A percentile compares a stretch with the other conserved stretches of the same genome.
Conservation (phyloP, 2,329 filamentous ascomycete species). For the Botryotinia narcissicola region DNA sequence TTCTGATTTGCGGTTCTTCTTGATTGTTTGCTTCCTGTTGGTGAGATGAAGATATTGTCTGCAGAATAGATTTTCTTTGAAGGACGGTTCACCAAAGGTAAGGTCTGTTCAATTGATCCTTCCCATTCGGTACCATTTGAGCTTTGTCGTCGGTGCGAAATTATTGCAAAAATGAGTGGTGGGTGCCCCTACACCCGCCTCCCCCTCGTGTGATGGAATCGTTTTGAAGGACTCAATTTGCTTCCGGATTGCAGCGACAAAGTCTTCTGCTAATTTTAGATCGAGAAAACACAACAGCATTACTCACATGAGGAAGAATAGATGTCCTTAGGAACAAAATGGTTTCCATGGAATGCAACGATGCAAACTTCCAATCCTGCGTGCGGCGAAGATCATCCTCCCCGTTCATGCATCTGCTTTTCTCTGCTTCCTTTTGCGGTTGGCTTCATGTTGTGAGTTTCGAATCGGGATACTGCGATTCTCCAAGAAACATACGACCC, state of each 20-base stretch:
- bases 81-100: neutral
- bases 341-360: neutral
- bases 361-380: neutral
- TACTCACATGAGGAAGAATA: neutral
- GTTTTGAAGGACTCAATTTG: neutral
- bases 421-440: neutral
- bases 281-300: neutral
- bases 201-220: neutral
- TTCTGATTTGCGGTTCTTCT: neutral
- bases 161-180: neutral
- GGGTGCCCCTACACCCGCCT: neutral
- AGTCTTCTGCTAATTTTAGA: neutral
- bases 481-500: neutral
- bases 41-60: neutral
- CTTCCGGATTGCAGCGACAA: neutral
- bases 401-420: neutral
- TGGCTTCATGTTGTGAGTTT: neutral
- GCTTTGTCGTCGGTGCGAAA: neutral
- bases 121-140: neutral
- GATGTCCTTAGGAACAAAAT: neutral
- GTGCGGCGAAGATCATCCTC: neutral
- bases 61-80: neutral
- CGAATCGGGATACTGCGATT: neutral
- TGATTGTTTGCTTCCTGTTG: neutral
- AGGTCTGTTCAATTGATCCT: neutral